Evolutionary conservation across 2,329 filamentous ascomycete genomes (phyloP), one percentile per base, ranked within the genome.

Genomic region (Monosporascus ibericus): DNA sequence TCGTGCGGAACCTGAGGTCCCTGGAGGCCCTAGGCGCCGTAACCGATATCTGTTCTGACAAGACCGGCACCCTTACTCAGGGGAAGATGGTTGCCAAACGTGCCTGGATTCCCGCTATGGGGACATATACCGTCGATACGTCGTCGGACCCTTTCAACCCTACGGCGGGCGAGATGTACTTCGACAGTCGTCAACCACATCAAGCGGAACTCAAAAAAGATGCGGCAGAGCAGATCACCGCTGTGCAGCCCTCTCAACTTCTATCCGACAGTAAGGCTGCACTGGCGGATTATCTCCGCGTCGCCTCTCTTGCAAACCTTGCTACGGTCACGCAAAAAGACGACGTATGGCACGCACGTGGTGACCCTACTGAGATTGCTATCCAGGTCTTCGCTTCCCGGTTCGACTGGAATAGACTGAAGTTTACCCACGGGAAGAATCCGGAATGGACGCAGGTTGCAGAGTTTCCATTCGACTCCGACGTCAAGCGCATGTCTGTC

Each of bases 401-500:
- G 17, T 88, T 88, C 61, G 74, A 78, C 54, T 81, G 78, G 74
- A 82, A 83, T 55, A 74, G 80, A 39, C 71, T 76, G 18, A 69
- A 71, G 17, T 75, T 81, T 60, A 75, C 73, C 0, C 71, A 74
- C 30, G 79, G 77, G 6, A 70, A 78, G 1, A 68, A 70, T 14
- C 70, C 76, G 1, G 67, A 73, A 40, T 85, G 78, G 79, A 72
- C 70, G 42, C 75, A 84, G 57, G 69, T 86, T 44, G 79, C 81
- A 1, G 86, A 89, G 63, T 84, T 86, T 49, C 85, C 85, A 0
- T 89, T 89, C 63, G 85, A 88, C 61, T 87, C 84, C 1, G 82
- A 84, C 55, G 79, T 88, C 58, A 89, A 89, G 72, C 83, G 84
- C 55, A 89, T 89, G 86, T 87, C 84, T 0, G 84, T 87, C 42